These are phyloP conservation scores for Neopestalotiopsis clavispora DNA, from an alignment of 2,329 filamentous ascomycete species.

Conservation along the genomic window DNA sequence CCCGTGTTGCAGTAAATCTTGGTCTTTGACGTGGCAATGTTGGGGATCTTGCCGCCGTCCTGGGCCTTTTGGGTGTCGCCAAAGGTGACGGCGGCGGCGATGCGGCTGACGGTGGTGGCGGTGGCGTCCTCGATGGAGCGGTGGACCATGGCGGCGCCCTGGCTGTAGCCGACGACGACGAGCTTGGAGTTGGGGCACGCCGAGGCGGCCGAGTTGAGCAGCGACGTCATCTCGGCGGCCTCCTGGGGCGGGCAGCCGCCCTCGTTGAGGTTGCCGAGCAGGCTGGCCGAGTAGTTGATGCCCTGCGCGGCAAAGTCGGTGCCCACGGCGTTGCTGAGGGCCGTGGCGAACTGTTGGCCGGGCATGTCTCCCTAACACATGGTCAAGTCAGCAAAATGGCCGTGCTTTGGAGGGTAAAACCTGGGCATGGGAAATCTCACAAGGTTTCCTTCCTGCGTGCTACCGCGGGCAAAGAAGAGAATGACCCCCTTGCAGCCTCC, in stretches of 20 bases:
- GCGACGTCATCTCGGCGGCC: slow-evolving; percentile 33
- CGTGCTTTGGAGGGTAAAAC: too few species aligned
- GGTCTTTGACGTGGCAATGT: slow-evolving; percentile 31
- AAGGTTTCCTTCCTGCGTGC: slow-evolving; percentile 43
- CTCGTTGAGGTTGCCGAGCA: slow-evolving; percentile 33
- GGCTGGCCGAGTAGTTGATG: slow-evolving; percentile 32
- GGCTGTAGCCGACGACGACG: slow-evolving; percentile 36
- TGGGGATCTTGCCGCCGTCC: slow-evolving; percentile 35
- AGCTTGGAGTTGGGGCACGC: slow-evolving; percentile 39
- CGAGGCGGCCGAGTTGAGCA: slow-evolving; percentile 34
- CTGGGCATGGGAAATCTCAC: slow-evolving; percentile 28
- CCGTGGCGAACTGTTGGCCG: slow-evolving; percentile 30
- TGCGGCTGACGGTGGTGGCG: slow-evolving; percentile 29
- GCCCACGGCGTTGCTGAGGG: slow-evolving; percentile 28
- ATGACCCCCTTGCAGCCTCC: slow-evolving; percentile 41
- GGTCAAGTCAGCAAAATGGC: background rate
- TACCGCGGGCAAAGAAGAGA: slow-evolving; percentile 46
- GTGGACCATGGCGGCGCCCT: slow-evolving; percentile 40
- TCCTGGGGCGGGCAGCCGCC: slow-evolving; percentile 32
- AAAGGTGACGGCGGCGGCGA: slow-evolving; percentile 35
- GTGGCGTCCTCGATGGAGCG: slow-evolving; percentile 38
- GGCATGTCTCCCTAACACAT: slow-evolving; percentile 29
- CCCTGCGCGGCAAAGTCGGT: slow-evolving; percentile 22
- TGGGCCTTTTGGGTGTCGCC: slow-evolving; percentile 37
- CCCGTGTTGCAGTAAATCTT: slow-evolving; percentile 52